phyloP scores from a whole-genome alignment of 306 rosid genomes.

The Begonia masoniana region DNA sequence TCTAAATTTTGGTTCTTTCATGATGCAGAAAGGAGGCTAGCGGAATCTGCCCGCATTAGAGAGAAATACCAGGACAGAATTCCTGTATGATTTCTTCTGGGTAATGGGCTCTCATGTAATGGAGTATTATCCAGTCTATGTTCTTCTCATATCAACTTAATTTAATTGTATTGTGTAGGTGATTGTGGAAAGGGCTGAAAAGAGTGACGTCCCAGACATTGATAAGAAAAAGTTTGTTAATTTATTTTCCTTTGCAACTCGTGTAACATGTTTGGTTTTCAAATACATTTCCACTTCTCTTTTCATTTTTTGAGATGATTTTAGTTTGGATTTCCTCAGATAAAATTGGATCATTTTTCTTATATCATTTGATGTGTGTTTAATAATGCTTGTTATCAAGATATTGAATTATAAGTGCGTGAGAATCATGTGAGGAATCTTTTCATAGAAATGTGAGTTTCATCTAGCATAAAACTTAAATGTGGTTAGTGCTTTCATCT shows the following conservation, averaged over 20 bases:
- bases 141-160: background rate
- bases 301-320: too few relatives aligned
- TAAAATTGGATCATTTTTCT: too few relatives aligned
- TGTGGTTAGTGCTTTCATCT: too few relatives aligned
- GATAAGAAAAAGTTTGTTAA: conserved; percentile 44
- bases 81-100: conserved; percentile 28
- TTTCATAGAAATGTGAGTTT: too few relatives aligned
- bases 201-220: conserved; percentile 54
- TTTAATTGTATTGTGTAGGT: conserved; percentile 24
- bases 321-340: too few relatives aligned
- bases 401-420: too few relatives aligned
- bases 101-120: background rate
- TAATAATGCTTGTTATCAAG: too few relatives aligned
- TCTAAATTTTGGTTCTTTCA: background rate
- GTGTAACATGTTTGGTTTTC: background rate
- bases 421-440: too few relatives aligned
- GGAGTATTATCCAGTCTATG: background rate
- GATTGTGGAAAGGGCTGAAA: conserved; percentile 51
- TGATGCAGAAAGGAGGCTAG: conserved; percentile 41
- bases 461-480: too few relatives aligned
- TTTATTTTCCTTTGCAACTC: background rate
- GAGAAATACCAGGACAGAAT: conserved; percentile 52
- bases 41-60: conserved; percentile 46
- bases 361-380: too few relatives aligned
- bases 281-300: too few relatives aligned